phyloP scores from a whole-genome alignment of 495 filamentous ascomycete species.

The Umbilicaria muhlenbergii region DNA sequence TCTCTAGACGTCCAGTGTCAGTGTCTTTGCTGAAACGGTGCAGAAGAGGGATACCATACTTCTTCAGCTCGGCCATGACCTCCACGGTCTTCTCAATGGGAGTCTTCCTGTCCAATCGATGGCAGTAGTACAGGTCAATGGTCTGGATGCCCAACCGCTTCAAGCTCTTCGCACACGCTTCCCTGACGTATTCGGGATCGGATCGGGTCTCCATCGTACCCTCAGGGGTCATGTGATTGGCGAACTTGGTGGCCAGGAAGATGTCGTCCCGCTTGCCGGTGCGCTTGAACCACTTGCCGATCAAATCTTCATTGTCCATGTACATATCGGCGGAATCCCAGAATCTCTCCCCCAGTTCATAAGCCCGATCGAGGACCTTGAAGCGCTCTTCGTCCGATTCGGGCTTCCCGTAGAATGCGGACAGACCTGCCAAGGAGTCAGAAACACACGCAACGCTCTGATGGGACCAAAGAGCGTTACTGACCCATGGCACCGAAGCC shows the following conservation, averaged over 20 bases:
- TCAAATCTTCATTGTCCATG: slow-evolving; percentile 21
- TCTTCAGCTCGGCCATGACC: slow-evolving; percentile 32
- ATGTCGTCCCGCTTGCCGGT: slow-evolving; percentile 36
- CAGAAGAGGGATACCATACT: slow-evolving; percentile 18
- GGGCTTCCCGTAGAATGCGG: slow-evolving; percentile 28
- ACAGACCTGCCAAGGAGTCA: slow-evolving; percentile 7
- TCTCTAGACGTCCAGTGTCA: slow-evolving; percentile 15
- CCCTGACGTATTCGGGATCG: slow-evolving; percentile 27
- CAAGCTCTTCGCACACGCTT: slow-evolving; percentile 29
- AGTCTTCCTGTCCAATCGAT: slow-evolving; percentile 21
- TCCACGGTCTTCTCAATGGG: slow-evolving; percentile 34
- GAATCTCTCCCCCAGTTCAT: slow-evolving; percentile 35
- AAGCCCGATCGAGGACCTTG: slow-evolving; percentile 28
- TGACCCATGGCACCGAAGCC: slow-evolving; percentile 42
- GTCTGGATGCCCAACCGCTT: slow-evolving; percentile 24
- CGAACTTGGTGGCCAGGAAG: slow-evolving; percentile 42
- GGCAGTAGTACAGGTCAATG: slow-evolving; percentile 29
- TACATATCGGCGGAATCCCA: slow-evolving; percentile 48
- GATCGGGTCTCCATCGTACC: slow-evolving; percentile 15
- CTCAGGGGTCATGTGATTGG: slow-evolving; percentile 15
- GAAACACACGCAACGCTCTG: too few relatives aligned
- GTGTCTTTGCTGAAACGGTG: neutral
- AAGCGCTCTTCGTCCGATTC: slow-evolving; percentile 23
- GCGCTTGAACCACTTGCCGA: slow-evolving; percentile 29
- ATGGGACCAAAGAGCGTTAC: too few relatives aligned